Percentiles rank a stretch among this genome's conserved stretches.
Conservation (phyloP, 2,329 filamentous ascomycete species). For the Alternaria brassicicola region DNA sequence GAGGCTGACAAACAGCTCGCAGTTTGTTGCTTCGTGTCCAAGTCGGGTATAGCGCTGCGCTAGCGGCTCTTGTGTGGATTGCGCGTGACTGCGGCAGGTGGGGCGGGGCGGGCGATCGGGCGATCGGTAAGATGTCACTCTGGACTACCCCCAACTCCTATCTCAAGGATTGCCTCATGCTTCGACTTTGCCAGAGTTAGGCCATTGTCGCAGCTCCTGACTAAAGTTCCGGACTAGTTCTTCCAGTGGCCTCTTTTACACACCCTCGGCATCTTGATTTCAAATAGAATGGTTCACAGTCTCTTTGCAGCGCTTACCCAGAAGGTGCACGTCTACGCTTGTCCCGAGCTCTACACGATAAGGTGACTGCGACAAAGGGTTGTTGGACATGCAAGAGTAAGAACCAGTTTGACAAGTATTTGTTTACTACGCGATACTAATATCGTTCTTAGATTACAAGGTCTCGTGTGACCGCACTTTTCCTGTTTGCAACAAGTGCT, state of each 20-base stretch:
- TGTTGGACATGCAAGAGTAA: background rate
- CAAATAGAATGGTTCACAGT: background rate
- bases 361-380: background rate
- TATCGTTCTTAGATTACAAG: conserved; percentile 12
- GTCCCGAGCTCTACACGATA: background rate
- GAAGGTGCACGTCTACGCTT: background rate
- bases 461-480: conserved; percentile 16
- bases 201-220: background rate
- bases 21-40: conserved; percentile 9
- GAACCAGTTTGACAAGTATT: accelerated
- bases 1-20: conserved; percentile 2
- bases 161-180: background rate
- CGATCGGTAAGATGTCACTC: background rate
- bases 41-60: background rate
- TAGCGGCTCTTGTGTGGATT: background rate
- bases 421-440: background rate
- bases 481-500: conserved; percentile 14
- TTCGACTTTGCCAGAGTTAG: background rate
- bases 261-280: background rate
- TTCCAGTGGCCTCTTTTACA: background rate
- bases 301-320: background rate
- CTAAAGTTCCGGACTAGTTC: background rate
- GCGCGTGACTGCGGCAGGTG: background rate
- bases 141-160: background rate
- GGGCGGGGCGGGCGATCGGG: background rate